A percentile compares a stretch with the other conserved stretches of the same genome.
Conservation (phyloP, 768 basidiomycete genomes). For the Mycena vitilis region DNA sequence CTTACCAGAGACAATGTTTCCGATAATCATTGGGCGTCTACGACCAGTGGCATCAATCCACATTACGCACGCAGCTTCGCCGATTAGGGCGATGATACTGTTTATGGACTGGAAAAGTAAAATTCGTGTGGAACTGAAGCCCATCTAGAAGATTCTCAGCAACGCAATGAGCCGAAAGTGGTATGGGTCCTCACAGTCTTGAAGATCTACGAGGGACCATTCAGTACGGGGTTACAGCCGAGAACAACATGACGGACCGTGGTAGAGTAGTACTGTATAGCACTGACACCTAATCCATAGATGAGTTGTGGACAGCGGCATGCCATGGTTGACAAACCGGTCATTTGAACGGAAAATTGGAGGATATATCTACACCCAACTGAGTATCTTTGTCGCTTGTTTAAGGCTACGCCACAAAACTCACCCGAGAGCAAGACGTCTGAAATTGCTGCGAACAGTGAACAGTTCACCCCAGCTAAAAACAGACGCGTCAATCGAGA, state of each 20-base stretch:
- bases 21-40: slow-evolving; percentile 53
- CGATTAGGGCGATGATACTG: slow-evolving; percentile 64
- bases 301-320: not conserved
- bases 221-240: not conserved
- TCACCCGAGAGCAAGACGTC: slow-evolving; percentile 57
- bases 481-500: not conserved
- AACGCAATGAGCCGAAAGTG: not conserved
- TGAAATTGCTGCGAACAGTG: slow-evolving; percentile 56
- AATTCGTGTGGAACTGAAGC: slow-evolving; percentile 56
- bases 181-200: slow-evolving; percentile 42
- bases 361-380: slow-evolving; percentile 46
- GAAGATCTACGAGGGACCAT: slow-evolving; percentile 45
- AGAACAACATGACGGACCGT: slow-evolving; percentile 41
- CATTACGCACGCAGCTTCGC: slow-evolving; percentile 57
- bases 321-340: slow-evolving; percentile 46
- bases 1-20: slow-evolving; percentile 51
- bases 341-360: slow-evolving; percentile 72
- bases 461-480: slow-evolving; percentile 55
- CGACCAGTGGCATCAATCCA: slow-evolving; percentile 58
- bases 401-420: slow-evolving; percentile 33
- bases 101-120: slow-evolving; percentile 67
- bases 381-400: slow-evolving; percentile 31
- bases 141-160: slow-evolving; percentile 46
- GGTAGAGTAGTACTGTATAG: slow-evolving; percentile 66
- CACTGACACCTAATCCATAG: slow-evolving; percentile 52